Conservation (phyloP, 225 moss, liverwort and hornwort genomes). For the Asterella californica region DNA sequence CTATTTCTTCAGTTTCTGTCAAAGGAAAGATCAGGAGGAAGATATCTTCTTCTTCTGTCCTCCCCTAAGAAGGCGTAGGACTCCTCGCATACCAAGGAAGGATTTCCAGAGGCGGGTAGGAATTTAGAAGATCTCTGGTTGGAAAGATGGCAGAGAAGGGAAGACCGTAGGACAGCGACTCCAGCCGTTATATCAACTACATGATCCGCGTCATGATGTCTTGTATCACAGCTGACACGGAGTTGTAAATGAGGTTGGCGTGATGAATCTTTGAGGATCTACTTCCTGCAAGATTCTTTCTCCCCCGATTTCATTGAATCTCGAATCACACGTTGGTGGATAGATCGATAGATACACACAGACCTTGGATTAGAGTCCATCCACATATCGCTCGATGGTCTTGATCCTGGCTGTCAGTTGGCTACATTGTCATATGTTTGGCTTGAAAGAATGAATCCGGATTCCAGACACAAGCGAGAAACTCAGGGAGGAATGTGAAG, state of each 20-base stretch:
- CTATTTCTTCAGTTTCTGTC: too few species aligned
- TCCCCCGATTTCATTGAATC: background rate
- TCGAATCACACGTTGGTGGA: background rate
- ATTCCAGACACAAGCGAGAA: background rate
- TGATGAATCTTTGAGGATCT: slow-evolving; percentile 4
- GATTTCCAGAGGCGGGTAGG: too few species aligned
- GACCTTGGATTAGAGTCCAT: background rate
- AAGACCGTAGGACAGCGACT: too few species aligned
- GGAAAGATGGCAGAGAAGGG: too few species aligned
- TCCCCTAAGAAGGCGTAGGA: too few species aligned
- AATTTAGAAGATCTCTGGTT: too few species aligned
- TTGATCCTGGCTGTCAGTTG: background rate
- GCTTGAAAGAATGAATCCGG: background rate
- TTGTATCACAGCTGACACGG: background rate
- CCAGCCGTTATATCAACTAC: too few species aligned
- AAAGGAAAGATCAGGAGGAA: too few species aligned
- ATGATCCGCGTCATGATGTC: background rate
- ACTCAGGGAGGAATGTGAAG: too few species aligned
- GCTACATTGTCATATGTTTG: background rate
- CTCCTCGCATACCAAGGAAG: too few species aligned
- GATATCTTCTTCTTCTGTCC: too few species aligned
- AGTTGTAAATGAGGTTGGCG: slow-evolving; percentile 6
- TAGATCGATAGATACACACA: background rate
- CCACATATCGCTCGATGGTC: background rate
- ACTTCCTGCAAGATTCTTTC: background rate